Evolutionary conservation across 2,329 filamentous ascomycete species (phyloP).

Genomic region (Cladosporium cucumerinum): DNA sequence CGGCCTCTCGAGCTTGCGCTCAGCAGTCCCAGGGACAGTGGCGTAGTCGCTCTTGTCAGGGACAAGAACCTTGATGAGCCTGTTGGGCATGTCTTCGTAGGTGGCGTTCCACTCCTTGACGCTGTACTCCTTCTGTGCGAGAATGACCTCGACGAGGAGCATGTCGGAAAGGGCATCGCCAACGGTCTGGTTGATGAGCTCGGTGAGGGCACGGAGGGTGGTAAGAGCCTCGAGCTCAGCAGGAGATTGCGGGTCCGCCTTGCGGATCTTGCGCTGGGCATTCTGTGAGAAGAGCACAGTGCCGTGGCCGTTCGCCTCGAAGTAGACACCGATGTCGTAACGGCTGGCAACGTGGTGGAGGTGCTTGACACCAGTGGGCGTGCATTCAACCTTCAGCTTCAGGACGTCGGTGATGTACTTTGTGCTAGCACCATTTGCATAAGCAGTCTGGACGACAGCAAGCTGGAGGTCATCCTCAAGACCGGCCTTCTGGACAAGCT

Average conservation of each 20-base stretch:
- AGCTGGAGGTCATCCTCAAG: conserved; percentile 79
- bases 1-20: conserved; percentile 79
- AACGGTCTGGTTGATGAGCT: conserved; percentile 97
- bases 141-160: conserved; percentile 90
- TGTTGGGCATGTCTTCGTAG: conserved; percentile 91
- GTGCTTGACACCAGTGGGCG: conserved; percentile 93
- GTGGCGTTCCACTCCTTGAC: conserved; percentile 85
- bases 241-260: conserved; percentile 80
- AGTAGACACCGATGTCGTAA: conserved; percentile 95
- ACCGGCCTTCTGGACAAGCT: conserved; percentile 76
- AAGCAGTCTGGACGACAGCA: conserved; percentile 94
- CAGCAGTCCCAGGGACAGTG: conserved; percentile 73
- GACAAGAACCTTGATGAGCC: conserved; percentile 90
- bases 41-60: conserved; percentile 83
- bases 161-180: conserved; percentile 95
- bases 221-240: conserved; percentile 88
- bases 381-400: conserved; percentile 86
- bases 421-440: conserved; percentile 93
- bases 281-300: conserved; percentile 91
- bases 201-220: conserved; percentile 74
- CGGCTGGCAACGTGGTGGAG: conserved; percentile 94
- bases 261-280: conserved; percentile 73
- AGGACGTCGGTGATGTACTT: conserved; percentile 86
- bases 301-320: conserved; percentile 97
- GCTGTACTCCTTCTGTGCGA: conserved; percentile 90